These are phyloP conservation scores for Globisporangium spinosum DNA, from an alignment of 352 stramenopile species.

Conservation along the genomic window DNA sequence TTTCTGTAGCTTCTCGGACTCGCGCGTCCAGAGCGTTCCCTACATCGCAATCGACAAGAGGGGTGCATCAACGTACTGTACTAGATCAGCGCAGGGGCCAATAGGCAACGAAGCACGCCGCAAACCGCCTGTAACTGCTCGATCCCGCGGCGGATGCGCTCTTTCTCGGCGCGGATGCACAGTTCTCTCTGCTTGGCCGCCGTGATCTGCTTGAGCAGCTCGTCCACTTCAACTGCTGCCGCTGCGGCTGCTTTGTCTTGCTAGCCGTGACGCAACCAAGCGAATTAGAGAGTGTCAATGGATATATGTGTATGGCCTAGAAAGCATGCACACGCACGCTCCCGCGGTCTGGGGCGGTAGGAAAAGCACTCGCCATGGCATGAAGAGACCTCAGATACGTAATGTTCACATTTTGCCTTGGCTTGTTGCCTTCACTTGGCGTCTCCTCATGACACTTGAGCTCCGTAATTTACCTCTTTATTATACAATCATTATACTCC, in stretches of 20 bases:
- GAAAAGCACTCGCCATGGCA: constrained; percentile 1
- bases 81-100: background rate
- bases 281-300: background rate
- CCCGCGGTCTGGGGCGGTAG: background rate
- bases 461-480: background rate
- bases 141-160: constrained; percentile 54
- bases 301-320: too few relatives aligned
- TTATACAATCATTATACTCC: background rate
- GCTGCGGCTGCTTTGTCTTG: constrained; percentile 20
- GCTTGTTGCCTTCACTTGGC: background rate
- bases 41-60: constrained; percentile 11
- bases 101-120: background rate
- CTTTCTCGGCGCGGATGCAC: constrained; percentile 60
- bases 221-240: constrained; percentile 36
- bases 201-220: constrained; percentile 49
- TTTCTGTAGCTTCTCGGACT: constrained; percentile 43
- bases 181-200: constrained; percentile 60
- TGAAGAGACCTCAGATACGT: background rate
- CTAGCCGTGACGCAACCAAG: background rate
- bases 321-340: background rate
- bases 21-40: constrained; percentile 42
- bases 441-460: background rate
- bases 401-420: background rate
- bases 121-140: constrained; percentile 40
- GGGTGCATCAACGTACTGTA: background rate